Evolutionary conservation across 2,329 filamentous ascomycete species (phyloP).

Genomic region (Claviceps spartinae): DNA sequence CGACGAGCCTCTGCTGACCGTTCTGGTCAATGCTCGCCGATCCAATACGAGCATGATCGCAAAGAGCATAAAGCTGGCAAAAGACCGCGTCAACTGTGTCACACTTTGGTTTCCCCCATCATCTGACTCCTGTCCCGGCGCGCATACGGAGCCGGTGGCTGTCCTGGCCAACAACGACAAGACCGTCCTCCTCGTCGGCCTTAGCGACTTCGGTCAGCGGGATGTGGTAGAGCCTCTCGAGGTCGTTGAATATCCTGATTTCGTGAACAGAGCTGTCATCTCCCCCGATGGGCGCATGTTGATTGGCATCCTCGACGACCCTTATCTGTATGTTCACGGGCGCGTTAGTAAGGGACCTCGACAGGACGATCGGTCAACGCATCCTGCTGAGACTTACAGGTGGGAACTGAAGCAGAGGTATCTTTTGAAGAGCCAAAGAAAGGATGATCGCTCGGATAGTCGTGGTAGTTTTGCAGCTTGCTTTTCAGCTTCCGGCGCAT

Average conservation of each 20-base stretch:
- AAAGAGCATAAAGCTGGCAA: constrained; percentile 40
- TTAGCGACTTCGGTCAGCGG: constrained; percentile 42
- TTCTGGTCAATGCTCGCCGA: constrained; percentile 25
- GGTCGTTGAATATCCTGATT: constrained; percentile 61
- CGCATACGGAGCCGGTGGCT: constrained; percentile 45
- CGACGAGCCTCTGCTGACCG: constrained; percentile 21
- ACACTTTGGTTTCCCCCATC: constrained; percentile 47
- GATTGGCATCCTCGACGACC: constrained; percentile 76
- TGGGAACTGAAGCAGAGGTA: constrained; percentile 41
- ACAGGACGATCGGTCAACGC: constrained; percentile 10
- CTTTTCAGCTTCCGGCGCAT: constrained; percentile 57
- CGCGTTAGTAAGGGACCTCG: constrained; percentile 27
- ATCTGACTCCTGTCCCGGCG: constrained; percentile 15
- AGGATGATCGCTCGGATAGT: constrained; percentile 39
- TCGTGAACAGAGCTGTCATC: constrained; percentile 87
- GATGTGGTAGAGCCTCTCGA: constrained; percentile 46
- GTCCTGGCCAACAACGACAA: constrained; percentile 84
- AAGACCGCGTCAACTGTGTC: constrained; percentile 52
- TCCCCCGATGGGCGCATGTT: constrained; percentile 76
- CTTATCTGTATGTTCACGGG: constrained; percentile 72
- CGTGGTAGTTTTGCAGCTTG: constrained; percentile 65
- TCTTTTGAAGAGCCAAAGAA: constrained; percentile 43
- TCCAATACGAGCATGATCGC: constrained; percentile 32
- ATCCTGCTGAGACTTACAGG: constrained; percentile 21
- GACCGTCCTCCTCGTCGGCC: constrained; percentile 70